Evolutionary conservation across 805 yeast genomes (phyloP).

Genomic region (Ogataea henricii): DNA sequence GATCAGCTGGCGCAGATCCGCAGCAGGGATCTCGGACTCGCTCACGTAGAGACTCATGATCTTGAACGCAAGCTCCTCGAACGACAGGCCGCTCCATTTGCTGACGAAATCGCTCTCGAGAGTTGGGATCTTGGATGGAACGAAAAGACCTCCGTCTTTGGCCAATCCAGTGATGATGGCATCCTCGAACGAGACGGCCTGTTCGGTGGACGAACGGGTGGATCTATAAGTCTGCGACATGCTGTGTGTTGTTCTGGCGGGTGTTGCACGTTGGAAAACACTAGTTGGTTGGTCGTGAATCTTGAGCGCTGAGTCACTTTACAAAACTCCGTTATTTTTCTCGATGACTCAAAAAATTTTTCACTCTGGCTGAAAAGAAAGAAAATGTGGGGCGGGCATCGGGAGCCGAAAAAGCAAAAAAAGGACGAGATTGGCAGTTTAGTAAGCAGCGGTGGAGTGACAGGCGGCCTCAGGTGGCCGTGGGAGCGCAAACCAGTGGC

Average conservation of each 20-base stretch:
- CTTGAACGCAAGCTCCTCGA: constrained; percentile 85
- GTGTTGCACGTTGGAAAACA: background rate
- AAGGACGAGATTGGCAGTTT: no score
- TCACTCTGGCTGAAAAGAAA: background rate
- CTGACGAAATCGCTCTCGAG: constrained; percentile 53
- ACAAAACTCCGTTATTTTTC: constrained; percentile 3
- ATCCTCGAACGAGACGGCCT: constrained; percentile 69
- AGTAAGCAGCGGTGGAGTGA: no score
- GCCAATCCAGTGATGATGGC: constrained; percentile 91
- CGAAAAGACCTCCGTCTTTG: constrained; percentile 92
- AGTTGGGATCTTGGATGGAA: constrained; percentile 81
- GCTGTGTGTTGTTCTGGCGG: background rate
- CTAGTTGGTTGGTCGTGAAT: background rate
- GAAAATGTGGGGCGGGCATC: background rate
- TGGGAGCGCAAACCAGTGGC: no score
- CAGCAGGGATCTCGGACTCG: constrained; percentile 68
- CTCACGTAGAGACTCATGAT: constrained; percentile 80
- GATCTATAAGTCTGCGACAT: constrained; percentile 70
- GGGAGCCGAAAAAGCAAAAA: background rate
- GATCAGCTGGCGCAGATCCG: constrained; percentile 65
- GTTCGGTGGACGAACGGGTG: constrained; percentile 61
- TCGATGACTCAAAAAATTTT: constrained; percentile 7
- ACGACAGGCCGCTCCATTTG: constrained; percentile 73
- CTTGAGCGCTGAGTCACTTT: background rate
- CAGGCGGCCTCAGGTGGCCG: no score